Conservation (phyloP, 176 grass and related monocot genomes). For the Ampelocalamus luodianensis region DNA sequence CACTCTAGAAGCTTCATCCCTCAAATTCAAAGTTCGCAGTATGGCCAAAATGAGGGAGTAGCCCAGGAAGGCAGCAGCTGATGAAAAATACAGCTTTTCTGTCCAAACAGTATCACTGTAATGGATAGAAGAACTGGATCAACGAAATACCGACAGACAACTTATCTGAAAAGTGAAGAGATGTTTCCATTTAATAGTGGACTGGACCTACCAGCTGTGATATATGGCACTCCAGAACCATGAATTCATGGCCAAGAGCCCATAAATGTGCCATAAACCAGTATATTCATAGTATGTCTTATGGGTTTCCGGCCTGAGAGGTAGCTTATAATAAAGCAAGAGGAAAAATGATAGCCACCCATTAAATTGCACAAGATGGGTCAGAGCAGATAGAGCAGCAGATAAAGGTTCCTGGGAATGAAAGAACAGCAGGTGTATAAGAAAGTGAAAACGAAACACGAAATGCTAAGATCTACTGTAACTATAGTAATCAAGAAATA, state of each 20-base stretch:
- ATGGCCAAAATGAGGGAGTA: conserved; percentile 77
- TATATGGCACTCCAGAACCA: conserved; percentile 98
- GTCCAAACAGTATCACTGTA: conserved; percentile 80
- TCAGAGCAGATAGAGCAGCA: conserved; percentile 74
- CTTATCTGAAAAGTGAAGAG: background rate
- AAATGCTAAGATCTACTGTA: background rate
- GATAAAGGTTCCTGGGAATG: conserved; percentile 72
- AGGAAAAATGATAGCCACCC: conserved; percentile 93
- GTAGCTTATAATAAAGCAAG: conserved; percentile 79
- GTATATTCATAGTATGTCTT: conserved; percentile 91
- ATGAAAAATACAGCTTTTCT: conserved; percentile 82
- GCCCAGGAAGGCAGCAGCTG: conserved; percentile 70
- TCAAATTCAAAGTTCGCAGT: conserved; percentile 71
- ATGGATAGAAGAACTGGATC: conserved; percentile 12
- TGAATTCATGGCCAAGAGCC: conserved; percentile 81
- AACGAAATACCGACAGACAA: background rate
- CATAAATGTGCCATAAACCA: conserved; percentile 81
- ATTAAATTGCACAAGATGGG: conserved; percentile 79
- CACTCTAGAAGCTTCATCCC: conserved; percentile 78
- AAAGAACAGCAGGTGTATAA: background rate
- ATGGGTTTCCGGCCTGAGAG: conserved; percentile 63
- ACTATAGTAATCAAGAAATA: background rate
- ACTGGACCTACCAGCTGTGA: conserved; percentile 68
- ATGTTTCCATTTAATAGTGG: background rate
- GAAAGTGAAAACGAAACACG: background rate